These are phyloP conservation scores for Globisporangium spinosum DNA, from an alignment of 352 stramenopile species.

Conservation along the genomic window DNA sequence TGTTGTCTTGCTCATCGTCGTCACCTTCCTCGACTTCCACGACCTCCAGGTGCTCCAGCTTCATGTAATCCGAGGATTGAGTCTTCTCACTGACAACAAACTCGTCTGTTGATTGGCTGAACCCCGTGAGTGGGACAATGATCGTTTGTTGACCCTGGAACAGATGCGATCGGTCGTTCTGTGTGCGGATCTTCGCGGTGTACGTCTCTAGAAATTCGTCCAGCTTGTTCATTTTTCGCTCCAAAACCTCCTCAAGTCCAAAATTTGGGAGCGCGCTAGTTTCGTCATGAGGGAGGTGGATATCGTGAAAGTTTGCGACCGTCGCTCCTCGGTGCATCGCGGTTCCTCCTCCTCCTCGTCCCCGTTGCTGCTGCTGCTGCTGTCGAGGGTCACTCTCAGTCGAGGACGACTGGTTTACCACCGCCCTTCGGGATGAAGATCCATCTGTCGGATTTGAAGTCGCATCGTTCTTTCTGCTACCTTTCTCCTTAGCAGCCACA, in stretches of 20 bases:
- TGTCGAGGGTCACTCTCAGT: background rate
- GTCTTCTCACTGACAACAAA: constrained; percentile 14
- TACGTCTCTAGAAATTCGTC: constrained; percentile 34
- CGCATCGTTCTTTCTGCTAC: background rate
- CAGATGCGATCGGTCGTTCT: constrained; percentile 27
- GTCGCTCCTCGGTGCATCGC: constrained; percentile 1
- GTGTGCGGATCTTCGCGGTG: constrained; percentile 21
- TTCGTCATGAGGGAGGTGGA: background rate
- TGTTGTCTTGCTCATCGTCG: background rate
- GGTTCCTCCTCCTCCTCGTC: background rate
- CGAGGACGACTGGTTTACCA: constrained; percentile 10
- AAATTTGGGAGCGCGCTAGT: background rate
- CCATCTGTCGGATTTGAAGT: background rate
- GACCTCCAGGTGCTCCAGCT: constrained; percentile 24
- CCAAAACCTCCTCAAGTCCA: background rate
- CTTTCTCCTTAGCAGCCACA: background rate
- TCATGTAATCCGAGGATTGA: constrained; percentile 18
- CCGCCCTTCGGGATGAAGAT: constrained; percentile 10
- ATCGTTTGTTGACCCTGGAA: constrained; percentile 33
- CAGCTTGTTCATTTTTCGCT: constrained; percentile 16
- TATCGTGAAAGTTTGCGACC: background rate
- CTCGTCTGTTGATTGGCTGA: constrained; percentile 22
- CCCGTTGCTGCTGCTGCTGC: background rate
- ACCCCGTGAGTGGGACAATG: constrained; percentile 23
- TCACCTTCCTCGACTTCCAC: background rate